Conservation (phyloP, 352 stramenopile species). For the Pythium brassicae region DNA sequence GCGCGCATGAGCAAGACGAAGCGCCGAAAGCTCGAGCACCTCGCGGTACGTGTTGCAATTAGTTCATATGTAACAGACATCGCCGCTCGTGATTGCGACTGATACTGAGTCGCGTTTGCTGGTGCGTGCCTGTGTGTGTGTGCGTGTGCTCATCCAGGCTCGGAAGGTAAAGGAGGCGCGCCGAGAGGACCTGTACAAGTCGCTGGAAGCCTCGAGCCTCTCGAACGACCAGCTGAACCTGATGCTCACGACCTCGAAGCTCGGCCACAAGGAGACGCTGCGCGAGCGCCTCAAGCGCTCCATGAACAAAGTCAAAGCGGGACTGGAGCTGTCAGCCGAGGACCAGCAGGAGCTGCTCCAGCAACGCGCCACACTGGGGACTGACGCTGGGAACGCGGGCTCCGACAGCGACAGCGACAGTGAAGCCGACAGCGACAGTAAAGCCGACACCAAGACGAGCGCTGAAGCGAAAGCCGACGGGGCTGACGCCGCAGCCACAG, state of each 20-base stretch:
- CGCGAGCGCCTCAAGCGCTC: conserved; percentile 73
- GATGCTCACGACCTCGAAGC: conserved; percentile 69
- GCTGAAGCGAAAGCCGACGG: neutral
- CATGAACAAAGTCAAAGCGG: conserved; percentile 72
- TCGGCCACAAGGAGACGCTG: conserved; percentile 82
- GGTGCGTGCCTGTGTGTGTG: too few species aligned
- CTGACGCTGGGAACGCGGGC: conserved; percentile 14
- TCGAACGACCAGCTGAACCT: conserved; percentile 63
- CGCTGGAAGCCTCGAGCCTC: conserved; percentile 53
- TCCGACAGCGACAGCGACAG: conserved; percentile 15
- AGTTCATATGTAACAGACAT: neutral
- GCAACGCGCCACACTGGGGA: conserved; percentile 18
- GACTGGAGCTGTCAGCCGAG: conserved; percentile 44
- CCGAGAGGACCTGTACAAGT: conserved; percentile 77
- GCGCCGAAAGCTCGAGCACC: conserved; percentile 74
- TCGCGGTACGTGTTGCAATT: conserved; percentile 32
- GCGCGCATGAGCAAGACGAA: conserved; percentile 77
- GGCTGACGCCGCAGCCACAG: neutral
- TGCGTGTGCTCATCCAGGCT: conserved; percentile 22
- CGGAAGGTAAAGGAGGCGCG: conserved; percentile 76
- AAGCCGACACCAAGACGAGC: conserved; percentile 3
- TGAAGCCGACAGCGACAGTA: conserved; percentile 12
- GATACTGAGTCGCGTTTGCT: too few species aligned
- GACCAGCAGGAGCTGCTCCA: conserved; percentile 59
- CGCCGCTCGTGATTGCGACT: neutral